Conservation (phyloP, 208 protist genomes). For the Crithidia expoeki region DNA sequence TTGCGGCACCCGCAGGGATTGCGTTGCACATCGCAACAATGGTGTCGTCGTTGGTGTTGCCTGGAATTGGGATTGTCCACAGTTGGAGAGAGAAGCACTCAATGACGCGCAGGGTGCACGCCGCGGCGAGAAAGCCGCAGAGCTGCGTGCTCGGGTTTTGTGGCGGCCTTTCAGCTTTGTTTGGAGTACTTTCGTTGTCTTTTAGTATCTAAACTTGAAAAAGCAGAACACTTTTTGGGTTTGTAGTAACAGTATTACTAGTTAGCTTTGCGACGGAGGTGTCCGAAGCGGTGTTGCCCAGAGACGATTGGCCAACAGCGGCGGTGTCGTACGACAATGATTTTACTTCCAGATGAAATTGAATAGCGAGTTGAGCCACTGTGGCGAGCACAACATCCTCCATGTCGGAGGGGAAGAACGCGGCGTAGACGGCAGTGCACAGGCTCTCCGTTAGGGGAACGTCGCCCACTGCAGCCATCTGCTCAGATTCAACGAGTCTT, state of each 20-base stretch:
- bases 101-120: constrained; percentile 5
- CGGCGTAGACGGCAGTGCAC: constrained; percentile 22
- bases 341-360: not conserved
- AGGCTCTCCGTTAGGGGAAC: not conserved
- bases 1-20: not conserved
- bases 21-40: not conserved
- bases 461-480: not conserved
- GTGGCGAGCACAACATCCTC: constrained; percentile 43
- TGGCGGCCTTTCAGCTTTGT: too few species aligned
- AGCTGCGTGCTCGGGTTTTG: not conserved
- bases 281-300: not conserved
- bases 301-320: too few species aligned
- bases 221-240: constrained; percentile 1
- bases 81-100: constrained; percentile 12
- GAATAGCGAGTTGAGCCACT: constrained; percentile 1
- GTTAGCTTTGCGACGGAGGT: not conserved
- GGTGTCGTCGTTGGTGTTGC: not conserved
- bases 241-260: not conserved
- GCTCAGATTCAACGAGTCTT: not conserved
- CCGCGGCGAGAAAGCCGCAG: constrained; percentile 4
- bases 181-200: not conserved
- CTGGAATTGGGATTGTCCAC: constrained; percentile 3
- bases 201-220: not conserved
- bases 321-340: not conserved
- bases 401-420: constrained; percentile 43